Percentiles rank a stretch among this genome's conserved stretches.
phyloP scores from a whole-genome alignment of 805 yeast species.

The Candida golubevii region DNA sequence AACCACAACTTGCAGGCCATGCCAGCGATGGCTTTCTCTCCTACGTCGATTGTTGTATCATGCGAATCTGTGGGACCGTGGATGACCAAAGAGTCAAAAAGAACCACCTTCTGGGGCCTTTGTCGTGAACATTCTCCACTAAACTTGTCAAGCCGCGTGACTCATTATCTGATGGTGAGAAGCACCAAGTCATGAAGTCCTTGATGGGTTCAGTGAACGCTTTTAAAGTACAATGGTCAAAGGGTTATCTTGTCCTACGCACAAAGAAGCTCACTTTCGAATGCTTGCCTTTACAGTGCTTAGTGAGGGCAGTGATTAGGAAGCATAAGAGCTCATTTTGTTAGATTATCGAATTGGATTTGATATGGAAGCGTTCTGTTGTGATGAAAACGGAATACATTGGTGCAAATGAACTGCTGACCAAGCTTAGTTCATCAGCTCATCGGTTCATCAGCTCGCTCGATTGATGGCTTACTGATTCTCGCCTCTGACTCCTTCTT shows the following conservation, averaged over 20 bases:
- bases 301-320: slow-evolving; percentile 27
- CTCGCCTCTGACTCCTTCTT: slow-evolving; percentile 26
- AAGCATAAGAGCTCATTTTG: slow-evolving; percentile 18
- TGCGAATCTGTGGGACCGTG: neutral
- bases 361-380: slow-evolving; percentile 24
- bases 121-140: neutral
- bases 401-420: slow-evolving; percentile 22
- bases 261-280: slow-evolving; percentile 31
- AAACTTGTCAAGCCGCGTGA: slow-evolving; percentile 4
- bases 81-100: neutral
- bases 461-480: slow-evolving; percentile 29
- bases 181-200: slow-evolving; percentile 13
- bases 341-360: slow-evolving; percentile 20
- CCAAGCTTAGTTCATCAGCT: no score
- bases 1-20: slow-evolving; percentile 47
- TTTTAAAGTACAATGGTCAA: slow-evolving; percentile 15
- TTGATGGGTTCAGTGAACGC: slow-evolving; percentile 17
- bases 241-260: slow-evolving; percentile 27
- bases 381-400: slow-evolving; percentile 27
- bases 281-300: slow-evolving; percentile 26
- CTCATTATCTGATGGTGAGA: slow-evolving; percentile 5
- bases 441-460: slow-evolving; percentile 24
- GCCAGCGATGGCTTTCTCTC: slow-evolving; percentile 41
- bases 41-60: neutral
- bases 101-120: neutral